Evolutionary conservation across 331 rosid genomes (phyloP), one percentile per base, ranked within the genome.

Genomic region (Acacia concinna): DNA sequence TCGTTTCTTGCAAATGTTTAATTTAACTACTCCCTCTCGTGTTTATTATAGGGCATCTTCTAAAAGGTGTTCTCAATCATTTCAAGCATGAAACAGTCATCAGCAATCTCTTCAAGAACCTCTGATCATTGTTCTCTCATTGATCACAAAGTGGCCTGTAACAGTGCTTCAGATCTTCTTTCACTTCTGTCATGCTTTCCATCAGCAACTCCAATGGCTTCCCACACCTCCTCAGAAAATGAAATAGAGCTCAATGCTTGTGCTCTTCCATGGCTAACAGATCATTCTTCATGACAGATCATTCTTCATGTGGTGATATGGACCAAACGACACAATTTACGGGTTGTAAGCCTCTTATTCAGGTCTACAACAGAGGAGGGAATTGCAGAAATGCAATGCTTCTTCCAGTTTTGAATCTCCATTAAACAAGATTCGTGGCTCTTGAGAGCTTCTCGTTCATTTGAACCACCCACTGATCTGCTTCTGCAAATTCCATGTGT

Each of bases 61-160:
- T 32, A 32, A 32, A 32, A 32, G 4, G 35, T 32, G 35, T 32
- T 5, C 35, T 3, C 35, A 32, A n/a, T n/a, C 41, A 37, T 37
- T 77, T 87, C 91, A 69, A 85, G 67, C 88, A 85, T 72, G 79
- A 89, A 89, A 80, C 88, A 85, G 1, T 90, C 93, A 84, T 89
- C 93, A 49, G 85, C 49, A 72, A 85, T 84, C 85, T 10, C 38
- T 78, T 68, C 49, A 87, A 27, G 78, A 87, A 87, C 21, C 71
- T 70, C 0, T 15, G 23, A 43, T 27, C 13, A n/a, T n/a, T n/a
- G 21, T 54, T 54, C 30, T 54, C 17, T 87, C 90, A 84, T 23
- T 23, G 63, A 56, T 3, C 63, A 56, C 65, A 83, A 2, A 89
- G 82, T 51, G 81, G 82, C 40, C 66, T 79, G 13, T 84, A 86